Evolutionary conservation across 192 early-diverging fungal genomes (phyloP).

Genomic region (Thamnidium elegans): DNA sequence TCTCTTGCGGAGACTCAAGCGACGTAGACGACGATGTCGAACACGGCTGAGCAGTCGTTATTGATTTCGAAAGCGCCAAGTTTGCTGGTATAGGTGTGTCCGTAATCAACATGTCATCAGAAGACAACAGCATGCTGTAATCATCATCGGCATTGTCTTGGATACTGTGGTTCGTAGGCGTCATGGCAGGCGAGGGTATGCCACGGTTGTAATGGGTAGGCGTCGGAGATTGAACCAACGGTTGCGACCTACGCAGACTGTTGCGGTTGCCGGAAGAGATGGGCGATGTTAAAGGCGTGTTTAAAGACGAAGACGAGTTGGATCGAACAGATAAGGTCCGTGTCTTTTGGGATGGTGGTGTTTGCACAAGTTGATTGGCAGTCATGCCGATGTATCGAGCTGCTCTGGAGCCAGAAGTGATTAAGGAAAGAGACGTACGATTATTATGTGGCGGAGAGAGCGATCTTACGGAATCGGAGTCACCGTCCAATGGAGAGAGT

Average conservation of each 20-base stretch:
- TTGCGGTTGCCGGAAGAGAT: conserved; percentile 1
- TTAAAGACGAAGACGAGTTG: not conserved
- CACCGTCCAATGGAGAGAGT: conserved; percentile 17
- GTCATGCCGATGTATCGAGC: conserved; percentile 57
- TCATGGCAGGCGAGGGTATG: conserved; percentile 9
- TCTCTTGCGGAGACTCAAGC: conserved; percentile 13
- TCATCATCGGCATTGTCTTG: conserved; percentile 19
- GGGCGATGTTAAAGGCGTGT: conserved; percentile 9
- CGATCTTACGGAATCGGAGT: conserved; percentile 27
- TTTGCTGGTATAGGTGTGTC: conserved; percentile 29
- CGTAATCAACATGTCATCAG: conserved; percentile 16
- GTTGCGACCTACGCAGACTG: conserved; percentile 4
- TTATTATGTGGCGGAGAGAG: conserved; percentile 18
- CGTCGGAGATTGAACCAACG: not conserved
- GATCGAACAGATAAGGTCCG: conserved; percentile 2
- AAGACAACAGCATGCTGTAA: conserved; percentile 4
- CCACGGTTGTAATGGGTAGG: not conserved
- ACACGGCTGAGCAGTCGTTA: conserved; percentile 6
- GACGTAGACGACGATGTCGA: not conserved
- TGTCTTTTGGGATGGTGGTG: not conserved
- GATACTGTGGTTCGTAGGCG: conserved; percentile 12
- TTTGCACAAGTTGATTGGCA: conserved; percentile 45
- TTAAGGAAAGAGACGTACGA: conserved; percentile 43
- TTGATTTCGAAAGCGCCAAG: conserved; percentile 30
- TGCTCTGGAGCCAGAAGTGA: conserved; percentile 55